Percentiles rank a stretch among this genome's conserved stretches.
These are phyloP conservation scores for Rhodotorula babjevae DNA, from an alignment of 768 basidiomycete species.

Conservation along the genomic window DNA sequence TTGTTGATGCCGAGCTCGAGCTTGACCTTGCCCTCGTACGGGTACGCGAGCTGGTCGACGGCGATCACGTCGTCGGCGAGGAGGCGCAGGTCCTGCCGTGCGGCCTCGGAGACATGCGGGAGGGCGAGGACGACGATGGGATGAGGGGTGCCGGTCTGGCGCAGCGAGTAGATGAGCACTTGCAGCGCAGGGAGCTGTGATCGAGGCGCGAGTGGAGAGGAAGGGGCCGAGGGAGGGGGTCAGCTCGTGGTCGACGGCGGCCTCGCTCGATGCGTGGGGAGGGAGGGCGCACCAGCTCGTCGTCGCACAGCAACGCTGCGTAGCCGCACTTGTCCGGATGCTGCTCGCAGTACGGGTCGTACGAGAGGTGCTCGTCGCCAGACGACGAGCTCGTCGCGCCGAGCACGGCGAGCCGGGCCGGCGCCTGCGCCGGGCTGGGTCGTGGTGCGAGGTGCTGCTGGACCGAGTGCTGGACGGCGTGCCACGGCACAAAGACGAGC, in stretches of 20 bases:
- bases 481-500: background rate
- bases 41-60: background rate
- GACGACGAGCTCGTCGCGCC: no score
- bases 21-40: slow-evolving; percentile 2
- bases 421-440: background rate
- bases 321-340: background rate
- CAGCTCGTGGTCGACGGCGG: no score
- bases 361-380: no score
- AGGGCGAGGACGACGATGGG: background rate
- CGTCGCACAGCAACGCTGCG: background rate
- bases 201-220: background rate
- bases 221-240: no score
- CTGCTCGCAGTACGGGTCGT: background rate
- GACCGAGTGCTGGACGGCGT: background rate
- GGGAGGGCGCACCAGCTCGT: background rate
- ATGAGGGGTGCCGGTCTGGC: background rate
- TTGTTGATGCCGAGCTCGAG: slow-evolving; percentile 6
- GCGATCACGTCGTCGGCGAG: background rate
- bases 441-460: background rate
- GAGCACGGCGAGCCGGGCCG: background rate
- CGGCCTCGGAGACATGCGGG: background rate
- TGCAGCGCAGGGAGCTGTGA: background rate
- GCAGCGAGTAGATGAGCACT: background rate
- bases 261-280: no score
- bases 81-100: background rate